Evolutionary conservation across 768 basidiomycete genomes (phyloP).

Genomic region (Mycena floridula): DNA sequence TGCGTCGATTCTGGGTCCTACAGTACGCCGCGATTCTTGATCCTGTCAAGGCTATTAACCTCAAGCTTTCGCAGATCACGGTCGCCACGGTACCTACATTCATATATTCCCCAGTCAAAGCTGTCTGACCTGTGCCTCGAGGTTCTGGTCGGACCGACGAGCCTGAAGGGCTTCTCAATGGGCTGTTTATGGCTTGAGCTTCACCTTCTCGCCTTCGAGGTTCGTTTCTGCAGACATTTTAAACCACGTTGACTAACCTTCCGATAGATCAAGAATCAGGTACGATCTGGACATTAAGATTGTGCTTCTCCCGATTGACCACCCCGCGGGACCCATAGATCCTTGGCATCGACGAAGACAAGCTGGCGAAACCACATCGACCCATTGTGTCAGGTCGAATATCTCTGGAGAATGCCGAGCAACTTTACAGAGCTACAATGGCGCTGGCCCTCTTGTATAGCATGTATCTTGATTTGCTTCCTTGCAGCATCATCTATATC

Average conservation of each 20-base stretch:
- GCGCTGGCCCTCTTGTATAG: constrained; percentile 8
- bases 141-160: no score
- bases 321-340: constrained; percentile 6
- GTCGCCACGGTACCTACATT: no score
- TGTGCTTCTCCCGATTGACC: not conserved
- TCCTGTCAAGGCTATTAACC: not conserved
- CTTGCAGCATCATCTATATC: constrained; percentile 12
- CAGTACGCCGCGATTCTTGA: no score
- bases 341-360: constrained; percentile 15
- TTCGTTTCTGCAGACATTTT: not conserved
- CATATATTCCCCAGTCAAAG: no score
- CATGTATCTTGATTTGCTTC: constrained; percentile 5
- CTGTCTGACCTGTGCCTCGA: no score
- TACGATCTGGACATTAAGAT: not conserved
- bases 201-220: constrained; percentile 12
- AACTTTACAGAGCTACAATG: constrained; percentile 8
- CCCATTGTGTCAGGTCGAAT: constrained; percentile 16
- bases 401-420: constrained; percentile 8
- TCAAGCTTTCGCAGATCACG: no score
- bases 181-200: constrained; percentile 10
- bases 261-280: constrained; percentile 14
- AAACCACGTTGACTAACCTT: not conserved
- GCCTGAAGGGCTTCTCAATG: no score
- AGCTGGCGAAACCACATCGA: constrained; percentile 14
- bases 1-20: no score